Percentiles rank a stretch among this genome's conserved stretches.
phyloP scores from a whole-genome alignment of 2,329 filamentous ascomycete genomes.

The Arthroderma sp. region DNA sequence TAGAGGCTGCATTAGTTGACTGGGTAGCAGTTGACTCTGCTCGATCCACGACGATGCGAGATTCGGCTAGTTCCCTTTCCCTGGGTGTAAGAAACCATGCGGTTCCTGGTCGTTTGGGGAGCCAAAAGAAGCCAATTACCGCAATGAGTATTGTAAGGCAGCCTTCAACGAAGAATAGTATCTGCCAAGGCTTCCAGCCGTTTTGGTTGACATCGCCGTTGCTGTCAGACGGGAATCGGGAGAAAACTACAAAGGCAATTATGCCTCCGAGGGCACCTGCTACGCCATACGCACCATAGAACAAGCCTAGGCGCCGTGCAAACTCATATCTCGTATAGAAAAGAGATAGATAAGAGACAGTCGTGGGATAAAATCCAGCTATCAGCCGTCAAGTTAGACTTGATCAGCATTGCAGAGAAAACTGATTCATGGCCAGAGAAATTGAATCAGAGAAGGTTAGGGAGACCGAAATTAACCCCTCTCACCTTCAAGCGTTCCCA shows the following conservation, averaged over 20 bases:
- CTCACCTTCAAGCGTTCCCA: conserved; percentile 35
- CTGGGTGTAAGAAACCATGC: conserved; percentile 39
- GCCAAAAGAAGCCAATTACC: conserved; percentile 36
- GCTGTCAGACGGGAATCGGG: conserved; percentile 12
- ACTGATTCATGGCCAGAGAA: conserved; percentile 4
- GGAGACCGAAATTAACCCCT: neutral
- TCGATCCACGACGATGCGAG: conserved; percentile 31
- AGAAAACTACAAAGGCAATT: conserved; percentile 39
- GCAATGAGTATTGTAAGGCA: conserved; percentile 34
- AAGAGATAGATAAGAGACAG: conserved; percentile 44
- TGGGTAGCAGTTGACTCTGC: conserved; percentile 4
- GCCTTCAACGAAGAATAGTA: conserved; percentile 39
- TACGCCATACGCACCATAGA: conserved; percentile 45
- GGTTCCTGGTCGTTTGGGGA: conserved; percentile 36
- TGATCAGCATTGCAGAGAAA: conserved; percentile 10
- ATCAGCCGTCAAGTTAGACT: conserved; percentile 15
- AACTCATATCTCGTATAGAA: conserved; percentile 49
- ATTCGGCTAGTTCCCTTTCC: conserved; percentile 35
- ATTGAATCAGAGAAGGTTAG: neutral
- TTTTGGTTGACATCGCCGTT: conserved; percentile 17
- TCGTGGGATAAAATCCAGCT: conserved; percentile 47
- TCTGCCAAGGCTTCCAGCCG: conserved; percentile 37
- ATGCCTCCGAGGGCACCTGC: conserved; percentile 45
- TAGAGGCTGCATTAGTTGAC: neutral
- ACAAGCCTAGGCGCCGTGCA: conserved; percentile 39